Evolutionary conservation across 768 basidiomycete species (phyloP).

Genomic region (Ramaria sp.): DNA sequence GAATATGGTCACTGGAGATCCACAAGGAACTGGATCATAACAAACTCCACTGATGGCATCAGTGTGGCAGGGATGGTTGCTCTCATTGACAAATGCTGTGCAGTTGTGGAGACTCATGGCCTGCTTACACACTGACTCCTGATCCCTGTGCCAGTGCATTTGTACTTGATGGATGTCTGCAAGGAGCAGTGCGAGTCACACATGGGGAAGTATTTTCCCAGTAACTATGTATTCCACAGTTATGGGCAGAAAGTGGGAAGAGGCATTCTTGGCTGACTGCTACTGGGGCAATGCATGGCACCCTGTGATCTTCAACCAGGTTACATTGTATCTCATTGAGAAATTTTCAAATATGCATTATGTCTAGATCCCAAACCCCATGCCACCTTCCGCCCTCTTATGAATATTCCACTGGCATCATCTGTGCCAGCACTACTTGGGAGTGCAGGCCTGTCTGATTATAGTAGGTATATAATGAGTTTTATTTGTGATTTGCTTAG

Average conservation of each 20-base stretch:
- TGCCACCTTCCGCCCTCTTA: conserved; percentile 9
- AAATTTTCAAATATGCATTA: conserved; percentile 12
- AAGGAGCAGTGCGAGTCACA: no score
- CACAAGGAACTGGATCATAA: no score
- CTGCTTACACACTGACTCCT: conserved; percentile 28
- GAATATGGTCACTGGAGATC: no score
- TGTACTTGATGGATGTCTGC: no score
- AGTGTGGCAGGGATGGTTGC: conserved; percentile 25
- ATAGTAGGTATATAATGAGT: no score
- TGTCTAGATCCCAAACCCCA: conserved; percentile 9
- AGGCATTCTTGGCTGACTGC: conserved; percentile 25
- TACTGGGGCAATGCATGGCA: conserved; percentile 29
- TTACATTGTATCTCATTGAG: conserved; percentile 19
- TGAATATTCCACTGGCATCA: no score
- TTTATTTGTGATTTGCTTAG: no score
- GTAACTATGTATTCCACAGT: no score
- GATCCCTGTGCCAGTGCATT: no score
- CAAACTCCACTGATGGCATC: conserved; percentile 26
- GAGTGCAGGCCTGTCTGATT: no score
- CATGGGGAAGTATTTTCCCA: no score
- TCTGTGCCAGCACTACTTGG: no score
- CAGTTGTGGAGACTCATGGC: conserved; percentile 17
- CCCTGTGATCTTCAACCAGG: conserved; percentile 27
- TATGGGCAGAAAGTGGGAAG: conserved; percentile 19
- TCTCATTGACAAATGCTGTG: conserved; percentile 22